Base-by-base conservation (phyloP, 495 filamentous ascomycete genomes). In the Ramalina intermedia region DNA sequence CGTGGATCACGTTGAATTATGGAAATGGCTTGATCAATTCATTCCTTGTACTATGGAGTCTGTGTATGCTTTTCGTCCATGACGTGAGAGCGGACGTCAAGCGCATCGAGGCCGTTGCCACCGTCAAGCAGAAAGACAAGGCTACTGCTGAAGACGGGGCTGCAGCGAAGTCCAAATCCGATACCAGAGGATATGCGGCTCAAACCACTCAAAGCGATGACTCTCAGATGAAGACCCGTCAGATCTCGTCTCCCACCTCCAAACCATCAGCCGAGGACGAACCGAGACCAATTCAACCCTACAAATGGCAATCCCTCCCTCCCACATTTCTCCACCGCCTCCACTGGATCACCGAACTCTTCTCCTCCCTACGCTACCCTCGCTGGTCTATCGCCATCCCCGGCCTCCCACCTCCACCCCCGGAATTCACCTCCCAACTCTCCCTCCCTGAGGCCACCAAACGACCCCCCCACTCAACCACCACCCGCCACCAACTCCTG, bases 351-450 rank as follows among this genome's bases (percentile, higher is more conserved):
- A 60, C 75, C 12, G 84, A 86, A 44, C 62, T 91, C 16, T 64
- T 81, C 37, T 71, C 71, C 51, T 82, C 81, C 52, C 79, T 87
- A 57, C 70, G 85, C 24, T 81, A 84, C 1, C 73, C 79, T 8
- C 84, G 85, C 55, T 95, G 86, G 86, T 85, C 81, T 56, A 85
- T 78, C 72, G 72, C 79, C 14, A 73, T 77, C 43, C 61, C 75
- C 9, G 69, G 69, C 20, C 59, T 85, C 3, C 78, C 78, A 7
- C 70, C 75, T 9, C 68, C 82, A 24, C 81, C 82, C 41, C 55
- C 57, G 46, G 57, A 60, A 37, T 64, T 81, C 33, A 59, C 68
- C 52, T 42, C 61, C 40, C 62, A 71, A 50, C 64, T 75, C 20
- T 60, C 59, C 41, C 37, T 50, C 54, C 47, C 44, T 57, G 18